phyloP scores from a whole-genome alignment of 495 filamentous ascomycete genomes.

The Penicillium crystallinum region DNA sequence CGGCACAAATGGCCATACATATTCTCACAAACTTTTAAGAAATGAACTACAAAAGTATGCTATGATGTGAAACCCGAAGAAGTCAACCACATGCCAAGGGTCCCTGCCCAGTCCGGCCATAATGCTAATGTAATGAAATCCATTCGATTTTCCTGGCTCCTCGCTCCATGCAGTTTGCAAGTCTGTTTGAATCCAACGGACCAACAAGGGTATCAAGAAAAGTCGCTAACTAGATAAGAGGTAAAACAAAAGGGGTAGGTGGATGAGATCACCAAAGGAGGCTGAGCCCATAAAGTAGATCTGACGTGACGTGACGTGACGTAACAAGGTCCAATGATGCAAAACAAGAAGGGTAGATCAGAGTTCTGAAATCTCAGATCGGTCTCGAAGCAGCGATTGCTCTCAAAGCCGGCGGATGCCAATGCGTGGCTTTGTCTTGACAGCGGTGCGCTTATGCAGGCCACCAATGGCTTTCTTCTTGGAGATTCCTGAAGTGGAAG shows the following conservation, averaged over 20 bases:
- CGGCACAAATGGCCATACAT: too few species aligned
- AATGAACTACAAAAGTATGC: too few species aligned
- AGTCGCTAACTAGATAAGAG: not conserved
- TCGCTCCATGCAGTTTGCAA: not conserved
- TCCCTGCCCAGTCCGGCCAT: not conserved
- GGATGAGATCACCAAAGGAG: not conserved
- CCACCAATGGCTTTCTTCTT: slow-evolving; percentile 20
- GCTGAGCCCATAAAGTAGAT: not conserved
- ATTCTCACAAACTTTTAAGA: too few species aligned
- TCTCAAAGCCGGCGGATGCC: slow-evolving; percentile 37
- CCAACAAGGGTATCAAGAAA: slow-evolving; percentile 7
- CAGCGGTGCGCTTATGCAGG: slow-evolving; percentile 19
- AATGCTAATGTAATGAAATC: not conserved
- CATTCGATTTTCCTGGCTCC: not conserved
- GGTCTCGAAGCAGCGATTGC: not conserved
- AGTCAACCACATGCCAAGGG: not conserved
- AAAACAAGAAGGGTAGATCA: not conserved
- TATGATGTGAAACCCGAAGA: not conserved
- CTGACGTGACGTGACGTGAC: not conserved
- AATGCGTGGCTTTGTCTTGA: slow-evolving; percentile 36
- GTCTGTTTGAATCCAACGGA: not conserved
- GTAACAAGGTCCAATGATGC: not conserved
- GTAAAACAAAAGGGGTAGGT: not conserved
- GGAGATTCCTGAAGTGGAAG: slow-evolving; percentile 10
- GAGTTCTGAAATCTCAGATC: not conserved